phyloP scores from a whole-genome alignment of 2,329 filamentous ascomycete species.

The Ilyonectria robusta region DNA sequence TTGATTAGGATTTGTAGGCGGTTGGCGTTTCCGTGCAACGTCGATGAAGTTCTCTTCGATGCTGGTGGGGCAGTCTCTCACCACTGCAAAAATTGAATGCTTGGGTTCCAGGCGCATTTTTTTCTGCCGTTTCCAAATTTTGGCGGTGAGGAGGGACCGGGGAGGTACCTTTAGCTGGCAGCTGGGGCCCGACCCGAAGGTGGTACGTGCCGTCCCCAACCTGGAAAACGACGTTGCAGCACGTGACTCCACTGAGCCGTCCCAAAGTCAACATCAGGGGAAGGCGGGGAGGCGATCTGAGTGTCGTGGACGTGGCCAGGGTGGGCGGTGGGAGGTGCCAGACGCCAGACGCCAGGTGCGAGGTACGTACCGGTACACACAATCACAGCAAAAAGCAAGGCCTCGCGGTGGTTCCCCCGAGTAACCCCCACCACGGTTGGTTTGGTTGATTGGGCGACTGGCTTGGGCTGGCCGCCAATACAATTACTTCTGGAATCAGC shows the following conservation, averaged over 20 bases:
- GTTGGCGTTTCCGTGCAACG: constrained; percentile 10
- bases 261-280: constrained; percentile 31
- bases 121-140: constrained; percentile 53
- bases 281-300: constrained; percentile 28
- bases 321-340: constrained; percentile 18
- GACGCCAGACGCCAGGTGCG: neutral
- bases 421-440: constrained; percentile 51
- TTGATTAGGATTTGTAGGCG: constrained; percentile 34
- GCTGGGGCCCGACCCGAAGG: neutral
- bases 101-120: constrained; percentile 41
- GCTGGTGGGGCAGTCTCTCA: constrained; percentile 37
- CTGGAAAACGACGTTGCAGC: neutral
- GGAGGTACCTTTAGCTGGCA: neutral
- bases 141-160: constrained; percentile 47
- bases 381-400: constrained; percentile 30
- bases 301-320: constrained; percentile 12
- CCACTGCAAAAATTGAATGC: constrained; percentile 35
- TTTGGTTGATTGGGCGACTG: constrained; percentile 53
- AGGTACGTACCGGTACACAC: constrained; percentile 36
- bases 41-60: constrained; percentile 37
- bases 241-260: constrained; percentile 38
- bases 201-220: neutral
- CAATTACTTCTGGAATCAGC: constrained; percentile 44
- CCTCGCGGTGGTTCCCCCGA: constrained; percentile 33
- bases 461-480: constrained; percentile 38